A percentile compares a stretch with the other conserved stretches of the same genome.
Conservation (phyloP, 352 stramenopile species). For the Phytophthora chlamydospora region DNA sequence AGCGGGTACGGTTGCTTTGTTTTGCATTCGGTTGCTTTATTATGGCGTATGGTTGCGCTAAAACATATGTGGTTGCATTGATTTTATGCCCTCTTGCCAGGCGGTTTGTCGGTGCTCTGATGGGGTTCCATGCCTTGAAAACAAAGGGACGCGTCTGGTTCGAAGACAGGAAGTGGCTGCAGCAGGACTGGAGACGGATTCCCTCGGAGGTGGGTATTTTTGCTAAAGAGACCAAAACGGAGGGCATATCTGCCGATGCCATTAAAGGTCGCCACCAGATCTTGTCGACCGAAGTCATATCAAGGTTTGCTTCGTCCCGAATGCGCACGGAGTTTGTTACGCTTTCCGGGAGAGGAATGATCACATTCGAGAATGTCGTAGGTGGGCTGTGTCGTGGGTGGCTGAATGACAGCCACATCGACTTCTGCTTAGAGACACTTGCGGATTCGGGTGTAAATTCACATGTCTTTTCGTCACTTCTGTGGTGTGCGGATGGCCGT, state of each 20-base stretch:
- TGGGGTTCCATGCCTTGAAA: background rate
- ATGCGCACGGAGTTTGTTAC: background rate
- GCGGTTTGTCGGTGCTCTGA: slow-evolving; percentile 2
- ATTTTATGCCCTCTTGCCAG: background rate
- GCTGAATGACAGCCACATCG: slow-evolving; percentile 7
- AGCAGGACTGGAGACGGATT: slow-evolving; percentile 4
- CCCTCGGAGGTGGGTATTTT: slow-evolving; percentile 2
- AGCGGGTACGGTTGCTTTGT: slow-evolving; percentile 18
- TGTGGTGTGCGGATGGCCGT: background rate
- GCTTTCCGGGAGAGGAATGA: background rate
- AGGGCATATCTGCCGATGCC: background rate
- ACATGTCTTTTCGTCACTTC: background rate
- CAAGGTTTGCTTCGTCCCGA: background rate
- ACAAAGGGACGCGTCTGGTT: background rate
- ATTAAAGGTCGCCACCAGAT: background rate
- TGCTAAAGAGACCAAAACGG: background rate
- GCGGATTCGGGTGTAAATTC: background rate
- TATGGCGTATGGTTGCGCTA: background rate
- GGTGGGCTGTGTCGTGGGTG: slow-evolving; percentile 3
- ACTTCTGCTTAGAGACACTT: slow-evolving; percentile 2
- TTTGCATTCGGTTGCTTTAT: slow-evolving; percentile 7
- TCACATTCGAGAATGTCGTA: slow-evolving; percentile 8
- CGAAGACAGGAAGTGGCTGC: slow-evolving; percentile 8
- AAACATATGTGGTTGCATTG: background rate
- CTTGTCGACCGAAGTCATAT: background rate